These are phyloP conservation scores for Wickerhamomyces sp. DNA, from an alignment of 1,139 yeast species.

Conservation along the genomic window DNA sequence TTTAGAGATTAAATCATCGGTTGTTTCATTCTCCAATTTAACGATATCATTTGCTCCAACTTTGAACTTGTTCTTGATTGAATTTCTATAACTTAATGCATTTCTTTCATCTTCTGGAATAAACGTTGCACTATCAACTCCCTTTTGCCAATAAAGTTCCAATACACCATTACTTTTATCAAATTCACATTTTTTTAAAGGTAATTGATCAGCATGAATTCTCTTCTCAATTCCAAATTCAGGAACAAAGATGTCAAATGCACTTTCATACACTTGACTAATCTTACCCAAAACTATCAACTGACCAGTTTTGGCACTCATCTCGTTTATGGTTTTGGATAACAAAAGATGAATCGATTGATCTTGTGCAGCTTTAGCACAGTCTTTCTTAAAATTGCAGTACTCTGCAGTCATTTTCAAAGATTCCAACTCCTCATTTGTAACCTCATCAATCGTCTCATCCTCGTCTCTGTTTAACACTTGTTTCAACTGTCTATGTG, in stretches of 20 bases:
- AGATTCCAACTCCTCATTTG: constrained; percentile 54
- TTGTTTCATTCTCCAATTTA: constrained; percentile 25
- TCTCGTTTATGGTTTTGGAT: constrained; percentile 78
- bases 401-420: constrained; percentile 82
- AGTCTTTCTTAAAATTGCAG: constrained; percentile 92
- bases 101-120: constrained; percentile 85
- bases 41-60: constrained; percentile 71
- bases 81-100: constrained; percentile 67
- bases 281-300: constrained; percentile 82
- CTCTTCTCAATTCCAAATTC: constrained; percentile 96
- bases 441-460: constrained; percentile 17
- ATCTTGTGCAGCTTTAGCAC: constrained; percentile 90
- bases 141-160: constrained; percentile 89
- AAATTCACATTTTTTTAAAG: constrained; percentile 87
- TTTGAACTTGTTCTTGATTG: constrained; percentile 74
- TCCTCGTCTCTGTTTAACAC: constrained; percentile 47
- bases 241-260: constrained; percentile 91
- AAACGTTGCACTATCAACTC: constrained; percentile 85
- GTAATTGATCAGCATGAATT: constrained; percentile 96
- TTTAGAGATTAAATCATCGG: constrained; percentile 31
- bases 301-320: constrained; percentile 76
- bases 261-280: constrained; percentile 89
- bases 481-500: constrained; percentile 83
- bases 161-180: constrained; percentile 62
- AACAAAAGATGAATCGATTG: constrained; percentile 86